Evolutionary conservation across 2,329 filamentous ascomycete species (phyloP), one percentile per base, ranked within the genome.

Genomic region (Cladosporium oxysporum): DNA sequence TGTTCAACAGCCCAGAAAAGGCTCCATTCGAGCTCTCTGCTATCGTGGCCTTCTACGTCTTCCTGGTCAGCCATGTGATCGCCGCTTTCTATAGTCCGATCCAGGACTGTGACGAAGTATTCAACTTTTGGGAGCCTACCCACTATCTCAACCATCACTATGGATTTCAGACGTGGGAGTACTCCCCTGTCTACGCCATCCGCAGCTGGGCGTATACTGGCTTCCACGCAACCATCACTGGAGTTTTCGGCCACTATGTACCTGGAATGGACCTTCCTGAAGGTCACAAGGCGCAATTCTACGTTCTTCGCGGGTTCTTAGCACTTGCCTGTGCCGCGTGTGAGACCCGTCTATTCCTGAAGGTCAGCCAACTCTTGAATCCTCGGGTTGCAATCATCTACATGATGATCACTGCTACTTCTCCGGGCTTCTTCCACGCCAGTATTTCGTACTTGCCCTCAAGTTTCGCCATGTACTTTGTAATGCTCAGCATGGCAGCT

Each of bases 111-210:
- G 95, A 99, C 74, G 95, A 99, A 82, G 94, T 94, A 12, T 99
- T 96, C 85, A 99, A 99, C 78, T 99, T 97, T 83, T 99, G 94
- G 93, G 95, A 99, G 74, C 94, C 95, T 0, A 88, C 93, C 0
- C 95, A 99, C 79, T 99, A 97, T 79, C 85, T 99, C 31, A 90
- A 88, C 66, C 93, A 97, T 82, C 91, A 92, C 72, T 94, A 96
- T 75, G 95, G 94, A 47, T 84, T 97, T 60, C 93, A 99, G 81
- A 99, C 95, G 1, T 99, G 95, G 95, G 95, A 99, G 79, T 99
- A 98, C 80, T 96, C 94, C 0, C 95, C 95, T 5, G 90, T 94
- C 66, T 98, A 91, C 79, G 91, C 93, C 60, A 97, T 99, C 72
- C 89, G 95, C 69, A 97, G 93, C 80, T 99, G 95, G 95, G 83